Evolutionary conservation across 2,329 filamentous ascomycete species (phyloP), one percentile per base, ranked within the genome.

Genomic region (Waltergamsia citrina): DNA sequence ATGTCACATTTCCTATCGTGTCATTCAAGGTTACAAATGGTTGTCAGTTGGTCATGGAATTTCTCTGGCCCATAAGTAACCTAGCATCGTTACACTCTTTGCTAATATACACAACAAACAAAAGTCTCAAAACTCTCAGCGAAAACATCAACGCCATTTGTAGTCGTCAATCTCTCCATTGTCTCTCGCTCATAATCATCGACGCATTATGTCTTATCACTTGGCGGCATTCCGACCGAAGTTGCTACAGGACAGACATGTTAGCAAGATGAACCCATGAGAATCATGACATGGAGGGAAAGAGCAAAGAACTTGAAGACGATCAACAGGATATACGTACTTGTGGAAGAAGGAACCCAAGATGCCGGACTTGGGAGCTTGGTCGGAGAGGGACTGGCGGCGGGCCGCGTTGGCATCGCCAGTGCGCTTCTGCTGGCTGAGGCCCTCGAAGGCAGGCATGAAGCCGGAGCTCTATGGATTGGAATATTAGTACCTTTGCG

Each of bases 281-380:
- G 18, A 23, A 17, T 32, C 14, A 27, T 37, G 23, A 14, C 9
- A 11, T 11, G 20, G 15, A 8, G 15, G 21, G 19, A 29, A 11
- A 18, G 7, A 18, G 17, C 14, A 19, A 29, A 27, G 10, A 31
- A 17, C 21, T 28, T 7, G 17, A 6, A 6, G 20, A 9, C 15
- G 24, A 24, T 22, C 32, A 25, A 18, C 16, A 20, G 11, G n/a
- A n/a, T n/a, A n/a, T n/a, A 47, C 67, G 34, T 52, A 76, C 71
- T 65, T 73, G 43, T 73, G 62, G 67, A 74, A 77, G 57, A 74
- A 63, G 40, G 64, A 59, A 35, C 67, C 67, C 33, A 76, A 55
- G 41, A 75, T 53, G 26, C 71, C 71, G 2, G 61, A 48, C 32
- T 59, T 52, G 11, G 59, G 59, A 38, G 62, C 61, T 48, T 76